Conservation (phyloP, 805 yeast species). For the Yarrowia deformans region DNA sequence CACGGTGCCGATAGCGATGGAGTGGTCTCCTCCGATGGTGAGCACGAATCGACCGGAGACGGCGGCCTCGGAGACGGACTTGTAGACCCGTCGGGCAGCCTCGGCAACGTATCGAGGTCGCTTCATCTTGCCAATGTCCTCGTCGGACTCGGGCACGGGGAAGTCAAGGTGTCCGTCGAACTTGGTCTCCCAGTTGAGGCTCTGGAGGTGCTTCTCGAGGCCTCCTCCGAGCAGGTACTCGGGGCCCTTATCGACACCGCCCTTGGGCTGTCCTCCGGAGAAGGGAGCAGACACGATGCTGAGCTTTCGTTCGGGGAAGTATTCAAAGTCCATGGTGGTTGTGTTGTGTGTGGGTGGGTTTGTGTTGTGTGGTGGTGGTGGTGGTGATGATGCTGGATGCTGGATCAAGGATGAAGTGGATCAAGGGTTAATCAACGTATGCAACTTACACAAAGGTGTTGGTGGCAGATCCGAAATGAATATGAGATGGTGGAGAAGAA, state of each 20-base stretch:
- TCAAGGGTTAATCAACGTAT: neutral
- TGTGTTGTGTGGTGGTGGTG: slow-evolving; percentile 2
- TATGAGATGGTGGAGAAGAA: neutral
- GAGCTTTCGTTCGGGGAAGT: slow-evolving; percentile 61
- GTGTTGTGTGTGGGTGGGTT: slow-evolving; percentile 20
- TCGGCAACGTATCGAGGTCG: slow-evolving; percentile 80
- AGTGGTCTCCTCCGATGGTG: slow-evolving; percentile 96
- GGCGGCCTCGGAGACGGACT: slow-evolving; percentile 63
- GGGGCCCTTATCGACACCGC: slow-evolving; percentile 97
- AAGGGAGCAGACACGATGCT: slow-evolving; percentile 90
- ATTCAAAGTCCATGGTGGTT: slow-evolving; percentile 51
- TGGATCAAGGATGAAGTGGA: neutral
- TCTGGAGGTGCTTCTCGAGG: slow-evolving; percentile 64
- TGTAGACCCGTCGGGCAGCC: slow-evolving; percentile 68
- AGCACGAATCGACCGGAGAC: slow-evolving; percentile 67
- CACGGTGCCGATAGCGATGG: slow-evolving; percentile 92
- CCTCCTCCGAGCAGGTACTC: slow-evolving; percentile 77
- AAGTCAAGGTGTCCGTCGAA: slow-evolving; percentile 49
- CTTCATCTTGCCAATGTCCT: slow-evolving; percentile 65
- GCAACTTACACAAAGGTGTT: neutral
- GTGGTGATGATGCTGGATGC: slow-evolving; percentile 2
- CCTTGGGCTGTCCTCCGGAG: slow-evolving; percentile 93
- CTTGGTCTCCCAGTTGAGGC: slow-evolving; percentile 76
- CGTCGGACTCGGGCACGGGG: slow-evolving; percentile 55
- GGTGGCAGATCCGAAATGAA: too few relatives aligned